phyloP scores from a whole-genome alignment of 768 basidiomycete genomes.

The Mycena floridula region DNA sequence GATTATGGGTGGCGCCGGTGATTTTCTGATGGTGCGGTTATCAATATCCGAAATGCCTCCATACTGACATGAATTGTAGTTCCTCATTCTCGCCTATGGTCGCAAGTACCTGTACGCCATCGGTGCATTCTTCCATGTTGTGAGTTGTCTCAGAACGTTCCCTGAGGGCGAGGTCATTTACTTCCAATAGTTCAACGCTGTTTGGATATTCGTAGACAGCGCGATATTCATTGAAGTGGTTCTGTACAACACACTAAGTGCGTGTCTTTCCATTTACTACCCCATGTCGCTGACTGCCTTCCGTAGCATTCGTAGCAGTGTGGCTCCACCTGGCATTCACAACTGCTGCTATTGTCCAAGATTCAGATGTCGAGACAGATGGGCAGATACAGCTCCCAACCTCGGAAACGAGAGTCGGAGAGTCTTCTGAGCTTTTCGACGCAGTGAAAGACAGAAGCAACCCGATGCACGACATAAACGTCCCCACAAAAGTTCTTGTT shows the following conservation, averaged over 20 bases:
- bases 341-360: background rate
- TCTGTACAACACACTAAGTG: background rate
- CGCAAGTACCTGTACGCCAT: slow-evolving; percentile 6
- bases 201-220: background rate
- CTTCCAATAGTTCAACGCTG: too few species aligned
- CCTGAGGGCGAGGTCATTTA: too few species aligned
- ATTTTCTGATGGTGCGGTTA: slow-evolving; percentile 5
- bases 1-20: slow-evolving; percentile 6
- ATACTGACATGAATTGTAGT: slow-evolving; percentile 2
- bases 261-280: background rate
- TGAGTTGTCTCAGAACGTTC: too few species aligned
- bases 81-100: slow-evolving; percentile 7
- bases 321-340: background rate
- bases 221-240: background rate
- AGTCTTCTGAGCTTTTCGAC: too few species aligned
- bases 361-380: background rate
- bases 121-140: slow-evolving; percentile 5
- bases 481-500: background rate
- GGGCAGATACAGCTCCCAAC: background rate
- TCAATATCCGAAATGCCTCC: slow-evolving; percentile 1
- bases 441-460: background rate
- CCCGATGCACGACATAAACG: background rate
- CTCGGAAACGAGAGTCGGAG: background rate
- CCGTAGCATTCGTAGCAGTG: background rate
- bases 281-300: background rate